Conservation (phyloP, 2,329 filamentous ascomycete species). For the Verticillium klebahnii region DNA sequence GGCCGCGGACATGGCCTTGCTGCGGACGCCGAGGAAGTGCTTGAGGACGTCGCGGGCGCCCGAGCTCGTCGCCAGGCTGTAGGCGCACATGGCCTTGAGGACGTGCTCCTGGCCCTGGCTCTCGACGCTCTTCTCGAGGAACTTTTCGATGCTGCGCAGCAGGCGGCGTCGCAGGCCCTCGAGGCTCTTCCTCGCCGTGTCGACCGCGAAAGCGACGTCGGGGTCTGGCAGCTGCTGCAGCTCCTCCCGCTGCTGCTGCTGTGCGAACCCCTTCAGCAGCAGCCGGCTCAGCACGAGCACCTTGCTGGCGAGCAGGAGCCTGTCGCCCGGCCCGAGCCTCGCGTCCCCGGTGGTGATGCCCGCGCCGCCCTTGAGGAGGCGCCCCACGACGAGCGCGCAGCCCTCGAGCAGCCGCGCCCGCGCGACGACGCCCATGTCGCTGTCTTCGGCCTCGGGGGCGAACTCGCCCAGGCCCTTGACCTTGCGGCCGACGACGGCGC, state of each 20-base stretch:
- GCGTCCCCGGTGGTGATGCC: slow-evolving; percentile 3
- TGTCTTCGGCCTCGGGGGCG: slow-evolving; percentile 17
- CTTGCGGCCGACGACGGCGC: slow-evolving; percentile 64
- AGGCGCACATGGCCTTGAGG: slow-evolving; percentile 73
- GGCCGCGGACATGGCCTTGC: slow-evolving; percentile 60
- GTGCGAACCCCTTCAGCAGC: slow-evolving; percentile 67
- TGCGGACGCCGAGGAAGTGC: slow-evolving; percentile 72
- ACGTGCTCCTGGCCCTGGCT: slow-evolving; percentile 45
- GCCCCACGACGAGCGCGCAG: slow-evolving; percentile 43
- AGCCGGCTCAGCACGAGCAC: slow-evolving; percentile 71
- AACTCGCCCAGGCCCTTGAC: slow-evolving; percentile 51
- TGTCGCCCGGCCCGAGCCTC: slow-evolving; percentile 34
- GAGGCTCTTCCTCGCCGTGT: slow-evolving; percentile 60
- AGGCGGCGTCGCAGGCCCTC: slow-evolving; percentile 59
- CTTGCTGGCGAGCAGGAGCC: slow-evolving; percentile 60
- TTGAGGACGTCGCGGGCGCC: slow-evolving; percentile 73
- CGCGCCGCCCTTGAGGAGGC: slow-evolving; percentile 39
- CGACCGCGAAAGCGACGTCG: slow-evolving; percentile 37
- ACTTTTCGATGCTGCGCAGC: slow-evolving; percentile 62
- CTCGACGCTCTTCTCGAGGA: slow-evolving; percentile 60
- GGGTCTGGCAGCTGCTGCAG: slow-evolving; percentile 14
- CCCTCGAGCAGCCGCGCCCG: slow-evolving; percentile 46
- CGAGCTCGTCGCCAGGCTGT: slow-evolving; percentile 75
- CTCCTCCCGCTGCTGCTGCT: slow-evolving; percentile 22
- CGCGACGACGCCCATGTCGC: slow-evolving; percentile 27